These are phyloP conservation scores for Crithidia acanthocephali DNA, from an alignment of 208 protist species.

Conservation along the genomic window DNA sequence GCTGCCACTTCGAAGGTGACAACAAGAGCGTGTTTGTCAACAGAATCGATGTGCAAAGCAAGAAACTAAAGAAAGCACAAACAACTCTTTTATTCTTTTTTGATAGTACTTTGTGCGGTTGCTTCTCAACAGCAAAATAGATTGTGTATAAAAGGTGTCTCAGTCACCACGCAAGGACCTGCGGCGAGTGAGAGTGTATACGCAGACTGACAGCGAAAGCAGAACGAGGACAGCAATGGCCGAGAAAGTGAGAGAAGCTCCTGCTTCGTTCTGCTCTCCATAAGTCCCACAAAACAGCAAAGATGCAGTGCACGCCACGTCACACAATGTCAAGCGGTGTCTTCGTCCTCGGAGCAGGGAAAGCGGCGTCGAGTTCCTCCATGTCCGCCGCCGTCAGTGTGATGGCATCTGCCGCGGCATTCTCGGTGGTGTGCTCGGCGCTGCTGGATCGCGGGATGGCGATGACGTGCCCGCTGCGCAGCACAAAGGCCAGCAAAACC, in stretches of 20 bases:
- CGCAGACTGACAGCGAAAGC: background rate
- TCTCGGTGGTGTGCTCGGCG: conserved; percentile 59
- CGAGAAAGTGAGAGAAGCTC: background rate
- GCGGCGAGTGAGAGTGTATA: too few species aligned
- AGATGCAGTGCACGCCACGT: background rate
- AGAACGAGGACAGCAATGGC: background rate
- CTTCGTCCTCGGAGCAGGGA: conserved; percentile 43
- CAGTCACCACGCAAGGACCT: too few species aligned
- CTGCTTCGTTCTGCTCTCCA: too few species aligned
- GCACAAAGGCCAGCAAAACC: conserved; percentile 43
- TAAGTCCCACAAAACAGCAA: too few species aligned
- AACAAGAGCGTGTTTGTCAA: too few species aligned
- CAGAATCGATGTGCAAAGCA: too few species aligned
- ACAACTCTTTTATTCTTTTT: too few species aligned
- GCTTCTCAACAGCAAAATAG: too few species aligned
- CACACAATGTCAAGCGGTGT: conserved; percentile 45
- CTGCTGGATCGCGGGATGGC: conserved; percentile 67
- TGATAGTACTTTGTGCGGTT: too few species aligned
- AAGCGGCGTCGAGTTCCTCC: conserved; percentile 32
- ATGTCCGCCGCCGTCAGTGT: conserved; percentile 42
- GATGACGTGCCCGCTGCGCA: conserved; percentile 40
- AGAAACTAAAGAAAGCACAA: too few species aligned
- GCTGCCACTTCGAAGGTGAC: too few species aligned
- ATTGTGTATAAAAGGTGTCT: too few species aligned
- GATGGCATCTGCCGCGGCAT: conserved; percentile 55